Conservation (phyloP, 2,329 filamentous ascomycete species). For the Clonostachys byssicola region DNA sequence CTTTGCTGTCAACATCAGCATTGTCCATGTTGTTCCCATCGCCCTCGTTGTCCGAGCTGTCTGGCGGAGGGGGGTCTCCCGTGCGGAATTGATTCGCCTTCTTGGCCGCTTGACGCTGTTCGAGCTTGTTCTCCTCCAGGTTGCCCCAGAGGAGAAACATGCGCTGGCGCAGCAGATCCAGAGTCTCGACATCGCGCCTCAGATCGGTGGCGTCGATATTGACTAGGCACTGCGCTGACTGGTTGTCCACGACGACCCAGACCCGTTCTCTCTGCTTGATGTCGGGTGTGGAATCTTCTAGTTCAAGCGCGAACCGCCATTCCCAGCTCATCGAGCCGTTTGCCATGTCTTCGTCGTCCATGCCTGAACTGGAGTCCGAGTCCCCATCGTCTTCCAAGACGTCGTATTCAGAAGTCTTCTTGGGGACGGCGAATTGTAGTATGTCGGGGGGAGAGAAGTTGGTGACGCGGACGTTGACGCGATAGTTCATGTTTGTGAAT, state of each 20-base stretch:
- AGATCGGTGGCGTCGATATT: conserved; percentile 50
- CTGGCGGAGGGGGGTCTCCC: conserved; percentile 24
- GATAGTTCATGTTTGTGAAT: conserved; percentile 71
- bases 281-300: conserved; percentile 60
- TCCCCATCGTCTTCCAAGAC: conserved; percentile 38
- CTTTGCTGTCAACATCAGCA: conserved; percentile 1
- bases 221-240: conserved; percentile 41
- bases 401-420: conserved; percentile 40
- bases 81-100: conserved; percentile 10
- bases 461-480: conserved; percentile 68
- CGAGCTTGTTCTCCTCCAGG: conserved; percentile 64
- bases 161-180: conserved; percentile 59
- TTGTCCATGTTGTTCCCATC: conserved; percentile 9
- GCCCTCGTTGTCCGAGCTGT: conserved; percentile 29
- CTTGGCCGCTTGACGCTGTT: conserved; percentile 11
- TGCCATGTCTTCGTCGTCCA: conserved; percentile 15
- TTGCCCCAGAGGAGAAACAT: conserved; percentile 84
- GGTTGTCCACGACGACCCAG: conserved; percentile 66
- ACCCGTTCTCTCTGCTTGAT: conserved; percentile 39
- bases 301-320: conserved; percentile 77
- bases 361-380: conserved; percentile 8
- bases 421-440: conserved; percentile 62
- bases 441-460: conserved; percentile 72
- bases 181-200: conserved; percentile 36
- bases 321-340: conserved; percentile 53